Percentiles rank a stretch among this genome's conserved stretches.
These are phyloP conservation scores for Amanita molliuscula DNA, from an alignment of 768 basidiomycete genomes.

Conservation along the genomic window DNA sequence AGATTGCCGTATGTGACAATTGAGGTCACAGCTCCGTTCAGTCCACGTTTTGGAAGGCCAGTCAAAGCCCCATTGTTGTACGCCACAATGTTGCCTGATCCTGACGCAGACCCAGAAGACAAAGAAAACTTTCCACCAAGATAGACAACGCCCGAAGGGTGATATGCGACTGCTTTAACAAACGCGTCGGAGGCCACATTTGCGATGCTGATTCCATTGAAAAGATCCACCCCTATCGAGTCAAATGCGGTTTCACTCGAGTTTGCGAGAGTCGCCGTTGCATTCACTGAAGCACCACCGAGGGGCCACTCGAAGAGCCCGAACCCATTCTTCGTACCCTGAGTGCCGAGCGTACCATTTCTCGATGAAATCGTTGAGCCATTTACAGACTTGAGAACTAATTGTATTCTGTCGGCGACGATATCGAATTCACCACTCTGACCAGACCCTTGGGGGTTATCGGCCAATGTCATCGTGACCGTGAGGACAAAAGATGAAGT, in stretches of 20 bases:
- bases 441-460: constrained; percentile 50
- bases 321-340: constrained; percentile 40
- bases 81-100: constrained; percentile 60
- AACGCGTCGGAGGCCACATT: constrained; percentile 23
- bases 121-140: constrained; percentile 72
- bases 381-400: constrained; percentile 60
- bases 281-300: constrained; percentile 36
- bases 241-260: constrained; percentile 62
- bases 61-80: constrained; percentile 52
- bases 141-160: constrained; percentile 56
- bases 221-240: constrained; percentile 47
- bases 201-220: constrained; percentile 46
- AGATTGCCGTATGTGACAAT: constrained; percentile 51
- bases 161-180: constrained; percentile 50
- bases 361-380: constrained; percentile 24
- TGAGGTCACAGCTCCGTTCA: constrained; percentile 71
- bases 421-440: constrained; percentile 64
- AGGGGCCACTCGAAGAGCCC: constrained; percentile 90
- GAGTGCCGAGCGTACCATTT: constrained; percentile 20
- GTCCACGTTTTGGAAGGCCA: constrained; percentile 50
- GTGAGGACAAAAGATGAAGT: constrained; percentile 63
- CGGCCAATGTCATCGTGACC: constrained; percentile 65
- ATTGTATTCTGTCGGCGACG: constrained; percentile 80
- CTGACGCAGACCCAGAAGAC: constrained; percentile 41
- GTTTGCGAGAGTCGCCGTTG: constrained; percentile 54